Evolutionary conservation across 257 asterid genomes (phyloP), one percentile per base, ranked within the genome.

Genomic region (Solanum pinnatisectum): DNA sequence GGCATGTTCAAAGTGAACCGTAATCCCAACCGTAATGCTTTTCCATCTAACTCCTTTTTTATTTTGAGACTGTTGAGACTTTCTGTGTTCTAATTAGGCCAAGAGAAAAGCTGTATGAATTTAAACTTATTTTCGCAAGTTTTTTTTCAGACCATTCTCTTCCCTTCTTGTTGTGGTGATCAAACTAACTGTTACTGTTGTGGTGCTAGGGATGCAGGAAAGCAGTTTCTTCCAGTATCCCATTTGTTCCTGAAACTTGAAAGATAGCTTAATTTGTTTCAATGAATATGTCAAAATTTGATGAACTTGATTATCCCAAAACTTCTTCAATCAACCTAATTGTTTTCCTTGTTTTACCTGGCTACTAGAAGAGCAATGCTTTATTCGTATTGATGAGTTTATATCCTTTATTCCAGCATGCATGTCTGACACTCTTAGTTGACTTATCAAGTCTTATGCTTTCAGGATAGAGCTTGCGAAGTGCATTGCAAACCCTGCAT

Each of bases 401-500:
- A n/a, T 27, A 46, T 27, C 8, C 65, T 78, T 27, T 36, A 42
- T 78, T 42, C 56, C 25, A 78, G 25, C 63, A 14, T 42, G 63
- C n/a, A 42, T 78, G 37, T 25, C 37, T 40, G 84, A 32, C 84
- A 42, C 63, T 78, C 84, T 42, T 78, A 15, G 22, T 23, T 7
- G 84, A 44, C 85, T 79, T 44, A 44, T 10, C 1, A 79, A 44
- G 67, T 44, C 49, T 44, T 79, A 46, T 79, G 85, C 67, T 87
- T 90, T 42, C 90, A 97, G 99, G 93, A 76, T 96, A 91, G 99
- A 97, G 91, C 98, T 96, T 35, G 98, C 94, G 49, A 93, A 96
- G 91, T 97, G 99, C 94, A 93, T 97, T 18, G 91, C 98, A 1
- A 97, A 97, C 84, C 99, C 99, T 68, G 92, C 96, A 23, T 97